Evolutionary conservation across 148 eudicot genomes (phyloP), one percentile per base, ranked within the genome.

Genomic region (Amaranthus cruentus): DNA sequence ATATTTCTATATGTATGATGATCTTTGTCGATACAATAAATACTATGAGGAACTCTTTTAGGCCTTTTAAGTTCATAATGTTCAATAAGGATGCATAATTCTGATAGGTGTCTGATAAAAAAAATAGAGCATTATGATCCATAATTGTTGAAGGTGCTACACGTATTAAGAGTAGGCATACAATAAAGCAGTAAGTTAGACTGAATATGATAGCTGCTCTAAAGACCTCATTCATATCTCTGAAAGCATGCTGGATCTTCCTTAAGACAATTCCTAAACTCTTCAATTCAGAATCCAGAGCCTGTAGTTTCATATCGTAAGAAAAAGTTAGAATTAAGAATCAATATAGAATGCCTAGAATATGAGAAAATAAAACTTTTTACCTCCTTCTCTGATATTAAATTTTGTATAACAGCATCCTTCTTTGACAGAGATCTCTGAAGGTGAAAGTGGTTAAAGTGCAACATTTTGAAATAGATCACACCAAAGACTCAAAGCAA

Each of bases 311-410:
- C 73, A 55, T 28, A 6, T 58, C 63, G 62, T 50, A 63, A 8
- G 48, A 56, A n/a, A 67, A 70, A 53, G 56, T 43, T 69, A n/a
- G 54, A 47, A 47, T 48, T 6, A 6, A 64, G 55, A 12, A 28
- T 18, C 0, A 15, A 58, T 1, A 47, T 15, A 57, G 57, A 53
- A 5, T 71, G 61, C 60, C 49, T 9, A 52, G 5, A 57, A 58
- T 38, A 13, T 2, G 43, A 48, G 42, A n/a, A n/a, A 72, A 66
- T 53, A 62, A 46, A 74, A 60, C 69, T 42, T 2, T 28, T 13
- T 67, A 86, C 92, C 89, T 83, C 83, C 76, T 88, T 88, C 71
- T 88, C 89, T 10, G 71, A 77, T 51, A 71, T 78, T 62, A 88
- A 79, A 77, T 78, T 80, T 70, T 78, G 83, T 71, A 84, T 86